A percentile compares a stretch with the other conserved stretches of the same genome.
Conservation (phyloP, 2,329 filamentous ascomycete species). For the Colletotrichum scovillei region DNA sequence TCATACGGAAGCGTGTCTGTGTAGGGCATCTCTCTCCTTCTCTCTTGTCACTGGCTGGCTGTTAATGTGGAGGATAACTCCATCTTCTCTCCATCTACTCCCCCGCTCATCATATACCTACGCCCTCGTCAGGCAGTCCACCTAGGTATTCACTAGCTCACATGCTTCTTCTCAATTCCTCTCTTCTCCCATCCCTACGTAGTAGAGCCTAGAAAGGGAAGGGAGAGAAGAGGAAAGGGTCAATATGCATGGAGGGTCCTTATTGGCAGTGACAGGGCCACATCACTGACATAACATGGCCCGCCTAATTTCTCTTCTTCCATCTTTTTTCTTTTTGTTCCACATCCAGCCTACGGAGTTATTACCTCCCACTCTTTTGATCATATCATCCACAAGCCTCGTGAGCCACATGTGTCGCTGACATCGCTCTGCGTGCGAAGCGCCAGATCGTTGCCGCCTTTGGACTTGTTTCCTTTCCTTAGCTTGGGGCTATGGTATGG, state of each 20-base stretch:
- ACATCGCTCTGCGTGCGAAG: background rate
- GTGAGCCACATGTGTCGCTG: background rate
- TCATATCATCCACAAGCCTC: background rate
- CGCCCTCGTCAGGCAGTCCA: background rate
- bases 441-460: slow-evolving; percentile 15
- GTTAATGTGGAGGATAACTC: no score
- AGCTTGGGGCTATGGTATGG: slow-evolving; percentile 13
- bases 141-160: background rate
- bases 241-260: background rate
- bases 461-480: slow-evolving; percentile 1
- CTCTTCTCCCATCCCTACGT: background rate
- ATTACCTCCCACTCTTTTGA: background rate
- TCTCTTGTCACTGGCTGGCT: background rate
- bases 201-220: background rate
- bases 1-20: no score
- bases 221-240: background rate
- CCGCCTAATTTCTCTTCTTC: background rate
- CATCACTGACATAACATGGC: background rate
- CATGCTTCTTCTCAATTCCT: background rate
- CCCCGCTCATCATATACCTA: background rate
- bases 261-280: slow-evolving; percentile 13
- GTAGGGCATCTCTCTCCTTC: background rate
- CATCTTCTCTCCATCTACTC: no score
- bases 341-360: background rate
- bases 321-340: background rate